These are phyloP conservation scores for Candida pseudoglaebosa DNA, from an alignment of 805 yeast genomes.

Conservation along the genomic window DNA sequence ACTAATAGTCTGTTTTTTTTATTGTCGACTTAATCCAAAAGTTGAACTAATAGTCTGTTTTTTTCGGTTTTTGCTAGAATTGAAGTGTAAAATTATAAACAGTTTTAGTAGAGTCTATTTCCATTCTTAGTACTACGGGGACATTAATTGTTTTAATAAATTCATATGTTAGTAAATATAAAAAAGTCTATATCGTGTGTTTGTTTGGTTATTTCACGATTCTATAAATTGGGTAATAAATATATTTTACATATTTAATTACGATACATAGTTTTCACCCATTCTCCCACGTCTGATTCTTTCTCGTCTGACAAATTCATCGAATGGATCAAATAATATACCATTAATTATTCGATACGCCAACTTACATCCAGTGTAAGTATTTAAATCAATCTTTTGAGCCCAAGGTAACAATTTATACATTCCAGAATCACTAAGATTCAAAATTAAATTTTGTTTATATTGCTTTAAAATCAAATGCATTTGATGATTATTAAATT, in stretches of 20 bases:
- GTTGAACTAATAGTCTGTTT: no score
- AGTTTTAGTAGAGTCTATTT: no score
- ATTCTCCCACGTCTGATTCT: conserved; percentile 37
- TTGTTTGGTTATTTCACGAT: not conserved
- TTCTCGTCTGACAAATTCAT: conserved; percentile 29
- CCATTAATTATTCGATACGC: conserved; percentile 28
- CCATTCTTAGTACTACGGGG: no score
- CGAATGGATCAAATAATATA: conserved; percentile 25
- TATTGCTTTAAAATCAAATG: conserved; percentile 5
- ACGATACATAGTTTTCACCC: conserved; percentile 37
- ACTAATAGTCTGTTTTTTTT: no score
- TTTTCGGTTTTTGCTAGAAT: no score
- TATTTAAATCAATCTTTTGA: conserved; percentile 22
- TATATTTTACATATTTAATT: not conserved
- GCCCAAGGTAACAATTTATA: conserved; percentile 41
- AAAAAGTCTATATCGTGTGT: no score
- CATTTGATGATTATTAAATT: conserved; percentile 5
- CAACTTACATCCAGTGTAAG: conserved; percentile 21
- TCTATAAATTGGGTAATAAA: conserved; percentile 3
- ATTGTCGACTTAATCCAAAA: no score
- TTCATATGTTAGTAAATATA: no score
- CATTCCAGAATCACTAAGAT: conserved; percentile 45
- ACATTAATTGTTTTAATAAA: no score
- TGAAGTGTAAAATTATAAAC: no score
- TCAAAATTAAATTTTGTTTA: conserved; percentile 23